phyloP scores from a whole-genome alignment of 805 yeast species.

The Candida takata region DNA sequence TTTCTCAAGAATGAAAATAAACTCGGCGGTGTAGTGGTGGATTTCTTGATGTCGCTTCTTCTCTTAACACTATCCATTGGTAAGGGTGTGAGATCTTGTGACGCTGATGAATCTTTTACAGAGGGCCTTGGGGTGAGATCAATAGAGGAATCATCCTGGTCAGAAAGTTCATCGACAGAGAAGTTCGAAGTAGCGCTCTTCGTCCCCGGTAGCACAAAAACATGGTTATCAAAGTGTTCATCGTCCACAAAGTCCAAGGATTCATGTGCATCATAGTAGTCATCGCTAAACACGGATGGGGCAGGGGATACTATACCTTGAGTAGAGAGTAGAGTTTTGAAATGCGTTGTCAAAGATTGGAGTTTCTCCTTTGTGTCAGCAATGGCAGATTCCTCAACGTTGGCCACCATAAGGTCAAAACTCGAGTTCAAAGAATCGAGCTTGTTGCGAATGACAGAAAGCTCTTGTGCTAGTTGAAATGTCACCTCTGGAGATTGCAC shows the following conservation, averaged over 20 bases:
- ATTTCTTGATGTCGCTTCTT: slow-evolving; percentile 50
- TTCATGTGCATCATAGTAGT: slow-evolving; percentile 58
- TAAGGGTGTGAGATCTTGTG: slow-evolving; percentile 56
- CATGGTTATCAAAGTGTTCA: slow-evolving; percentile 14
- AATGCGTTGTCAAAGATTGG: slow-evolving; percentile 4
- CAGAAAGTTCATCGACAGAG: slow-evolving; percentile 22
- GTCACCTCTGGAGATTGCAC: too few relatives aligned
- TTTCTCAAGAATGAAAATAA: slow-evolving; percentile 73
- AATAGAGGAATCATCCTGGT: slow-evolving; percentile 17
- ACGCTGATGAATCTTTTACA: neutral
- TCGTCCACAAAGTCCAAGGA: slow-evolving; percentile 31
- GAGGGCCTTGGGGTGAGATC: slow-evolving; percentile 2
- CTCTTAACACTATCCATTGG: slow-evolving; percentile 41
- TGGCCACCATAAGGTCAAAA: too few relatives aligned
- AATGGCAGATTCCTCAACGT: neutral
- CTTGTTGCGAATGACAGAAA: too few relatives aligned
- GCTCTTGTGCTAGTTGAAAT: too few relatives aligned
- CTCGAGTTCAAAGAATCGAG: too few relatives aligned
- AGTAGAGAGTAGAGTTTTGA: slow-evolving; percentile 6
- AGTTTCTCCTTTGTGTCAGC: slow-evolving; percentile 4
- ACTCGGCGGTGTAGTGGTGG: slow-evolving; percentile 72
- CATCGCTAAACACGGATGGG: slow-evolving; percentile 34
- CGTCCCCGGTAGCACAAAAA: slow-evolving; percentile 16
- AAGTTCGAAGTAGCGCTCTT: slow-evolving; percentile 4
- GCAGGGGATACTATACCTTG: slow-evolving; percentile 13